These are phyloP conservation scores for Hypoxylon intermedium DNA, from an alignment of 495 filamentous ascomycete species.

Conservation along the genomic window DNA sequence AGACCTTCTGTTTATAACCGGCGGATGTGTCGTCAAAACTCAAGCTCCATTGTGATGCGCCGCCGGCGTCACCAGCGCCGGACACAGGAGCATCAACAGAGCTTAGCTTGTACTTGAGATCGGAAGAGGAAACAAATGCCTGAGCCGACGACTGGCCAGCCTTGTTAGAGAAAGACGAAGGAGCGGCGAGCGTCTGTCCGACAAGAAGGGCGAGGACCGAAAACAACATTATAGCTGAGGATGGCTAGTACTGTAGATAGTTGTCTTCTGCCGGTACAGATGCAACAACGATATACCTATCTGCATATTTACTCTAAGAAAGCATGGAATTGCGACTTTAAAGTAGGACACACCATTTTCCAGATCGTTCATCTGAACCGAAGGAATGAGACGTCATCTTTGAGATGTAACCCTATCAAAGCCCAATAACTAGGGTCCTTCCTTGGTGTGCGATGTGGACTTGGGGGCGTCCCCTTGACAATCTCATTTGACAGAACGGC, in stretches of 20 bases:
- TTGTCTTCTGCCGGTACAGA: background rate
- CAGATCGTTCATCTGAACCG: background rate
- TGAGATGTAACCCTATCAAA: slow-evolving; percentile 19
- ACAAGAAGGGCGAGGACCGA: slow-evolving; percentile 26
- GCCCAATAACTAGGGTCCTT: background rate
- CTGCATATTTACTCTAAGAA: background rate
- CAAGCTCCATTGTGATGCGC: slow-evolving; percentile 55
- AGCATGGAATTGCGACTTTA: slow-evolving; percentile 7
- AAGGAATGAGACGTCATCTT: slow-evolving; percentile 18
- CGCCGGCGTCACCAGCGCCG: slow-evolving; percentile 50
- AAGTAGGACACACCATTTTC: slow-evolving; percentile 12
- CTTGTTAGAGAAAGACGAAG: slow-evolving; percentile 20
- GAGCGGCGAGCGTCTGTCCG: slow-evolving; percentile 25
- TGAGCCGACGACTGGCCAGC: slow-evolving; percentile 19
- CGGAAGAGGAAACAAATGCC: slow-evolving; percentile 56
- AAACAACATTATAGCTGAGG: slow-evolving; percentile 26
- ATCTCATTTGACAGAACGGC: slow-evolving; percentile 11
- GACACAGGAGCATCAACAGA: slow-evolving; percentile 51
- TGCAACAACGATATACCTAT: background rate
- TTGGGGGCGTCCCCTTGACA: background rate
- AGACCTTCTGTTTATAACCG: slow-evolving; percentile 57
- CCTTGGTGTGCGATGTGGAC: slow-evolving; percentile 9
- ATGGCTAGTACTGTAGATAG: background rate
- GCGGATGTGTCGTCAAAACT: slow-evolving; percentile 56
- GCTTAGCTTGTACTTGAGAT: slow-evolving; percentile 54